Percentiles rank a stretch among this genome's conserved stretches.
phyloP scores from a whole-genome alignment of 495 filamentous ascomycete species.

The Cryomyces minteri region DNA sequence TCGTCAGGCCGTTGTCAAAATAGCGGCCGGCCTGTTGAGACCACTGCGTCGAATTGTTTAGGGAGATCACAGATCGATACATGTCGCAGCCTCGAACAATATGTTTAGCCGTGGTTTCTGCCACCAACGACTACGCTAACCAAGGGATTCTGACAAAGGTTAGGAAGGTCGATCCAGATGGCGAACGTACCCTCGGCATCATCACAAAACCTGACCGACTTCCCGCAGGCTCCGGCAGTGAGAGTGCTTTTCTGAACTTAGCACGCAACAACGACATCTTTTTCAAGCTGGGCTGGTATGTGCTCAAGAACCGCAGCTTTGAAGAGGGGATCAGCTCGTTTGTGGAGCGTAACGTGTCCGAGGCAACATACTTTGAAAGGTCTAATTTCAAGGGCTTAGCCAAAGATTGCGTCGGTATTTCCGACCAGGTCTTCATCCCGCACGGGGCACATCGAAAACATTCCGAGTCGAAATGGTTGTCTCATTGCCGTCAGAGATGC shows the following conservation, averaged over 20 bases:
- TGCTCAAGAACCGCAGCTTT: constrained; percentile 36
- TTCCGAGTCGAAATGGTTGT: too few species aligned
- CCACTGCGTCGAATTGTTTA: constrained; percentile 24
- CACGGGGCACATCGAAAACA: too few species aligned
- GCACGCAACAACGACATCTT: constrained; percentile 39
- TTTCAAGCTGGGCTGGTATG: constrained; percentile 52
- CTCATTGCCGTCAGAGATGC: too few species aligned
- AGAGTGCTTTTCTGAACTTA: constrained; percentile 32
- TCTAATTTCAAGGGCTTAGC: constrained; percentile 10
- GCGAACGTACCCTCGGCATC: constrained; percentile 35
- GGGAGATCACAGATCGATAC: constrained; percentile 34
- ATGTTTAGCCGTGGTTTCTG: constrained; percentile 37
- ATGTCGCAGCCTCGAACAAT: constrained; percentile 37
- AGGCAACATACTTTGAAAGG: constrained; percentile 22
- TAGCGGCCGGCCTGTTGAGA: too few species aligned
- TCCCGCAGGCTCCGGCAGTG: constrained; percentile 25
- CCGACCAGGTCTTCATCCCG: too few species aligned
- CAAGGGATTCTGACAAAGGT: constrained; percentile 28
- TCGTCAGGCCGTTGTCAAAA: too few species aligned
- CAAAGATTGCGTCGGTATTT: too few species aligned
- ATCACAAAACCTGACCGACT: constrained; percentile 39
- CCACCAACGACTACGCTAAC: constrained; percentile 28
- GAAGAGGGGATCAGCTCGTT: constrained; percentile 13
- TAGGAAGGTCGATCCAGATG: constrained; percentile 24
- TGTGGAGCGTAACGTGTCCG: constrained; percentile 25